Evolutionary conservation across 305 asterid genomes (phyloP), one percentile per base, ranked within the genome.

Genomic region (Solanum hybrid): DNA sequence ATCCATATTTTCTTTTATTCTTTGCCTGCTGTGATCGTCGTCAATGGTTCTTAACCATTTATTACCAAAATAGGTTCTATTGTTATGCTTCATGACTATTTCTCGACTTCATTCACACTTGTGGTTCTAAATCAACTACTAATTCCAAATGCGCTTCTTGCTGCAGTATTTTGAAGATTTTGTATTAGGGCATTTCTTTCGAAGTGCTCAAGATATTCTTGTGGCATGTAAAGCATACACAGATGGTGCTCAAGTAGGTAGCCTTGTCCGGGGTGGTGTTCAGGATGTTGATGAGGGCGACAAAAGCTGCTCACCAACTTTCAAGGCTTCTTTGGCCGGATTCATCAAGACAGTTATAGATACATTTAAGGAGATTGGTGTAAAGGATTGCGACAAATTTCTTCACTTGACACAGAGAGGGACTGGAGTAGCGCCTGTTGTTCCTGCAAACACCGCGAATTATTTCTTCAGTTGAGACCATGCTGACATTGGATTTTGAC

Each of bases 221-320:
- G 90, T 94, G 80, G 95, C 98, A 3, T 96, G 99, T 51, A 95
- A 92, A 90, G 98, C 98, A 42, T 97, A 96, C 90, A 22, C 93
- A 88, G 96, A 95, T 2, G 99, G 99, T 71, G 98, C 98, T 85
- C 98, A 93, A 92, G 99, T 96, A 73, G 99, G 99, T 8, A 94
- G 98, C 89, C 94, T 96, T 61, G 97, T 92, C 33, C 94, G 92
- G 88, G 98, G 99, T 5, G 97, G 98, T 1, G 96, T 95, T 75
- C 97, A 95, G 86, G 98, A 96, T 74, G 96, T 95, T 5, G 97
- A 94, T 35, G 97, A 95, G 86, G 95, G 95, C 6, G 94, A 92
- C 90, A 94, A 92, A 90, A 94, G 95, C 91, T 95, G 98, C 91
- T 97, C 99, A 8, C 92, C 88, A 35, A 88, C 87, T 5, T 96